These are phyloP conservation scores for Mycena sp. DNA, from an alignment of 1,284 basidiomycete species.

Conservation along the genomic window DNA sequence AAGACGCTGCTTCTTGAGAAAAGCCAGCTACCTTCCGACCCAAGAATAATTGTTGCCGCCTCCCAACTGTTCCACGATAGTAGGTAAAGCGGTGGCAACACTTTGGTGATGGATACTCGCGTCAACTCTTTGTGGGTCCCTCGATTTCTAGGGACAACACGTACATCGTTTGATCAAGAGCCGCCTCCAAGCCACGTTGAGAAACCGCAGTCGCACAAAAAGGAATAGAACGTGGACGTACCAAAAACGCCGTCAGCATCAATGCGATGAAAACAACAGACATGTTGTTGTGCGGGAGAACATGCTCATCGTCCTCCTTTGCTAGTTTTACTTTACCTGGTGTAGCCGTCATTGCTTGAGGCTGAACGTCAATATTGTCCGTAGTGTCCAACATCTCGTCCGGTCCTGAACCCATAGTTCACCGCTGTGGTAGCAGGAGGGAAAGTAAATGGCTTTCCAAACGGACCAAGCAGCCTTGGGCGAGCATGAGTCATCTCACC, in stretches of 20 bases:
- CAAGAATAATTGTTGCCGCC: constrained; percentile 77
- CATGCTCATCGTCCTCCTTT: constrained; percentile 55
- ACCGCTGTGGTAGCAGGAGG: no score
- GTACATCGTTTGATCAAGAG: constrained; percentile 53
- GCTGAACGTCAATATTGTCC: no score
- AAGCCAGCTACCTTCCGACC: constrained; percentile 70
- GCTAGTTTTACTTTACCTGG: constrained; percentile 39
- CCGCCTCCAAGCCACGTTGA: constrained; percentile 10
- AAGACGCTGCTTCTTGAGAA: neutral
- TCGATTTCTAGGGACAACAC: constrained; percentile 13
- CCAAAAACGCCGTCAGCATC: constrained; percentile 63
- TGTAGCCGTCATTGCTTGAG: no score
- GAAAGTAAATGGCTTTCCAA: no score
- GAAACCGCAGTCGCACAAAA: neutral
- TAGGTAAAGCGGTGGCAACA: constrained; percentile 81
- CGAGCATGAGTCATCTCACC: no score
- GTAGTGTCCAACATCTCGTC: no score
- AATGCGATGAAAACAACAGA: constrained; percentile 63
- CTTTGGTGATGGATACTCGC: constrained; percentile 44
- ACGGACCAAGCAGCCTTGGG: no score
- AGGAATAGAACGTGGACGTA: neutral
- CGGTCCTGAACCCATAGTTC: no score
- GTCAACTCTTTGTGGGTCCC: neutral
- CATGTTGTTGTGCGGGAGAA: constrained; percentile 64
- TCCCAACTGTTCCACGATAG: constrained; percentile 75